Evolutionary conservation across 306 rosid genomes (phyloP).

Genomic region (Coriaria nepalensis): DNA sequence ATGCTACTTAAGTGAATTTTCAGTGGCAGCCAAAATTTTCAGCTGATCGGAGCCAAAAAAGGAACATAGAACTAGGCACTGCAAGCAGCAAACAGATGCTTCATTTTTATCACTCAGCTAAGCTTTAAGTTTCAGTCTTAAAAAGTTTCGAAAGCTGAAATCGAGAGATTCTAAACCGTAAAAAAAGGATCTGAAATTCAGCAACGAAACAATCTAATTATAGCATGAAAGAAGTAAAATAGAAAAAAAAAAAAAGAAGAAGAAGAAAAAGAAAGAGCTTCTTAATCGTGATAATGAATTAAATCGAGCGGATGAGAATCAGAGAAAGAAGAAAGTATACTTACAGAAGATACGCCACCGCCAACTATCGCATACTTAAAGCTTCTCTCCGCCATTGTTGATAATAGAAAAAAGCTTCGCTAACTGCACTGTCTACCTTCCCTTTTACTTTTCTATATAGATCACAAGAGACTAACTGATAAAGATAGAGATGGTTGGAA

Average conservation of each 20-base stretch:
- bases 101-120: too few species aligned
- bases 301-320: conserved; percentile 1
- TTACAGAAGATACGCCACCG: conserved; percentile 93
- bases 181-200: not conserved
- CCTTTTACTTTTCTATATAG: not conserved
- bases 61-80: too few species aligned
- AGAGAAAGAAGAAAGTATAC: conserved; percentile 17
- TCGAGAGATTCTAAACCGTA: not conserved
- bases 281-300: not conserved
- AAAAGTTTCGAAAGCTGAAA: not conserved
- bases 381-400: conserved; percentile 50
- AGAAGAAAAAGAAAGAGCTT: not conserved
- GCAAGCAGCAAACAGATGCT: too few species aligned
- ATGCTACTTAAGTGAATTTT: too few species aligned
- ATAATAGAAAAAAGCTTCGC: conserved; percentile 1
- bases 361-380: conserved; percentile 84
- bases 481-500: not conserved
- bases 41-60: too few species aligned
- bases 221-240: too few species aligned
- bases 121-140: not conserved
- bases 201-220: too few species aligned
- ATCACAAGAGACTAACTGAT: not conserved
- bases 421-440: not conserved
- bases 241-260: not conserved
- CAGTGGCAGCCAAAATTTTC: too few species aligned